These are phyloP conservation scores for Citrus cavaleriei DNA, from an alignment of 345 rosid species.

Conservation along the genomic window DNA sequence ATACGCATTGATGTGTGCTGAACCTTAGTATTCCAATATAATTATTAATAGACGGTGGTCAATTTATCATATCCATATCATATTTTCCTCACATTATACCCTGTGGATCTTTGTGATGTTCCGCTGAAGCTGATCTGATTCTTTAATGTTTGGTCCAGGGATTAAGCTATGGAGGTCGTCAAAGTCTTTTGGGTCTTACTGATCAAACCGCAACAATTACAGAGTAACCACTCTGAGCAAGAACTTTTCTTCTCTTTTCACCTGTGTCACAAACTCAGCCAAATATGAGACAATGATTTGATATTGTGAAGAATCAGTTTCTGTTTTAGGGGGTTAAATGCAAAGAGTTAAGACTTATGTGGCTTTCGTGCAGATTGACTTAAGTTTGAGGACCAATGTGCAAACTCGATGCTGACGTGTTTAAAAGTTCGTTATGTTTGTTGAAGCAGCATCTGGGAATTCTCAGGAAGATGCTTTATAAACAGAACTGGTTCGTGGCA, in stretches of 20 bases:
- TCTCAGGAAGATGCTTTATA: too few relatives aligned
- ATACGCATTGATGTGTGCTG: neutral
- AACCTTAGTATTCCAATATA: neutral
- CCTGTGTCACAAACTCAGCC: neutral
- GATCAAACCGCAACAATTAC: neutral
- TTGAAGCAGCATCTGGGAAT: too few relatives aligned
- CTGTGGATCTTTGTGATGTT: neutral
- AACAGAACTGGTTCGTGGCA: too few relatives aligned
- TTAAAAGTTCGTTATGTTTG: too few relatives aligned
- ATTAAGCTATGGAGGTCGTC: conserved; percentile 4
- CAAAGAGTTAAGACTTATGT: too few relatives aligned
- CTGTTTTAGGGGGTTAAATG: too few relatives aligned
- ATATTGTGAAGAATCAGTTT: too few relatives aligned
- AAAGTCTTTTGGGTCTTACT: neutral
- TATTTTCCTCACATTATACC: too few relatives aligned
- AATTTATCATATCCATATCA: neutral
- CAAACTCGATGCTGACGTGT: too few relatives aligned
- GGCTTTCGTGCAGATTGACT: too few relatives aligned
- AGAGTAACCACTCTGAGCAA: neutral
- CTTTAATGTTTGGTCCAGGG: neutral
- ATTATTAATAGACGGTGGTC: neutral
- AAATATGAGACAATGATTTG: neutral
- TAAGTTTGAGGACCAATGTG: too few relatives aligned
- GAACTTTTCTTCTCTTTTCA: neutral
- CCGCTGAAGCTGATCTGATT: neutral